Conservation (phyloP, 2,329 filamentous ascomycete species). For the Fusarium floridanum region DNA sequence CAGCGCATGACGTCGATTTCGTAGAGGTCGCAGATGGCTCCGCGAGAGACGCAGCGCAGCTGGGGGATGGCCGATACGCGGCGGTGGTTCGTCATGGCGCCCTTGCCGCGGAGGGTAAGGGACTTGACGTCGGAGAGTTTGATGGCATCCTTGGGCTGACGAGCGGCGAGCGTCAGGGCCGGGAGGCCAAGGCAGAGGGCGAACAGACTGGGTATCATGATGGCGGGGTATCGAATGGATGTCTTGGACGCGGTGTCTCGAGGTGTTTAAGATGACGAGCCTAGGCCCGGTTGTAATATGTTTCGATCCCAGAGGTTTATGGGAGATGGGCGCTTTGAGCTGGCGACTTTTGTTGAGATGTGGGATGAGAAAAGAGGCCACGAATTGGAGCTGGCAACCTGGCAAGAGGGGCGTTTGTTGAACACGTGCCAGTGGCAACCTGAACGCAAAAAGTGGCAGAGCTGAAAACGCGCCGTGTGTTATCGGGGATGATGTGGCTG, state of each 20-base stretch:
- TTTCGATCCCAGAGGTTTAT: neutral
- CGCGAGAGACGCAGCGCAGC: slow-evolving; percentile 80
- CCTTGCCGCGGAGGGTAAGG: slow-evolving; percentile 79
- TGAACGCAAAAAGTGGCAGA: slow-evolving; percentile 3
- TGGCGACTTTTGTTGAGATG: neutral
- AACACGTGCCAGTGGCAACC: slow-evolving; percentile 10
- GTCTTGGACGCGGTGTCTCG: neutral
- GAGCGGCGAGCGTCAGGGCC: slow-evolving; percentile 43
- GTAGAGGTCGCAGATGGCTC: slow-evolving; percentile 75
- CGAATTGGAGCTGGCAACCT: neutral
- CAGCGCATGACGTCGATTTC: slow-evolving; percentile 88
- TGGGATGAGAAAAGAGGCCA: slow-evolving; percentile 1
- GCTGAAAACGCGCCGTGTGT: slow-evolving; percentile 20
- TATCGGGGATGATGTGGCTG: neutral
- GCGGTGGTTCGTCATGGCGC: slow-evolving; percentile 77
- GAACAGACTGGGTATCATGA: slow-evolving; percentile 48
- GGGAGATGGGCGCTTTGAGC: neutral
- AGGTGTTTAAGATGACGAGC: slow-evolving; percentile 1
- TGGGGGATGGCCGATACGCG: slow-evolving; percentile 83
- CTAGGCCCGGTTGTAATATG: slow-evolving; percentile 6
- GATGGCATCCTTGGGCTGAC: slow-evolving; percentile 63
- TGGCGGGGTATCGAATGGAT: slow-evolving; percentile 17
- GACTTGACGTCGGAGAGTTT: slow-evolving; percentile 75
- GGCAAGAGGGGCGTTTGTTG: neutral
- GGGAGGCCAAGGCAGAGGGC: slow-evolving; percentile 43